Percentiles rank a stretch among this genome's conserved stretches.
phyloP scores from a whole-genome alignment of 257 asterid species.

The Ilex aquifolium region DNA sequence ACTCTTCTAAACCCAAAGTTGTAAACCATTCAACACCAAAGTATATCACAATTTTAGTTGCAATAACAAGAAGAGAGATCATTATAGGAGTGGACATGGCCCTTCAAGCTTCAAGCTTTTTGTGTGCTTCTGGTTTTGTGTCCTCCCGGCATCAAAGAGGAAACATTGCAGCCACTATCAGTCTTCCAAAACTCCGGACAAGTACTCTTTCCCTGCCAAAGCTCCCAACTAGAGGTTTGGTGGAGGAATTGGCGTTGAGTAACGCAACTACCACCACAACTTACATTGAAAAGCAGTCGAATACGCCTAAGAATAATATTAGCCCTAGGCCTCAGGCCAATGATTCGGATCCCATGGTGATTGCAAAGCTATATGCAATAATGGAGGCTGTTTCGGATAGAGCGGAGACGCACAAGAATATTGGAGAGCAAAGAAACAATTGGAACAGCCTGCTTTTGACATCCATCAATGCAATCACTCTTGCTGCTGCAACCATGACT shows the following conservation, averaged over 20 bases:
- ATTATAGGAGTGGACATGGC: not conserved
- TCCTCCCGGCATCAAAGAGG: not conserved
- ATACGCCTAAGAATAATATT: no score
- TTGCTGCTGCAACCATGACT: not conserved
- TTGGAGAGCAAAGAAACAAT: not conserved
- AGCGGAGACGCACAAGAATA: not conserved
- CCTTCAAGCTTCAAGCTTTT: not conserved
- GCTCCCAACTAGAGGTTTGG: not conserved
- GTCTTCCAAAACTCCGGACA: not conserved
- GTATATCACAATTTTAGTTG: no score
- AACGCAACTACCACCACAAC: not conserved
- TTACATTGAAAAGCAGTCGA: not conserved
- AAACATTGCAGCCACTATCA: not conserved
- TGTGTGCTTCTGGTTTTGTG: not conserved
- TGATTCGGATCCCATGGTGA: not conserved
- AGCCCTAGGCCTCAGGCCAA: not conserved
- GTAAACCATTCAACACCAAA: no score
- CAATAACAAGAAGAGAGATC: no score
- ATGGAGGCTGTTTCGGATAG: not conserved
- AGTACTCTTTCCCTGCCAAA: not conserved
- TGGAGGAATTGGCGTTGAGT: not conserved
- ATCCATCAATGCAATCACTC: not conserved
- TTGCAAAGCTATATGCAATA: not conserved
- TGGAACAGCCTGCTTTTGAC: not conserved
- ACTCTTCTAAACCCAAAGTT: no score